phyloP scores from a whole-genome alignment of 169 alveolate species.

The Eimeria praecox region DNA sequence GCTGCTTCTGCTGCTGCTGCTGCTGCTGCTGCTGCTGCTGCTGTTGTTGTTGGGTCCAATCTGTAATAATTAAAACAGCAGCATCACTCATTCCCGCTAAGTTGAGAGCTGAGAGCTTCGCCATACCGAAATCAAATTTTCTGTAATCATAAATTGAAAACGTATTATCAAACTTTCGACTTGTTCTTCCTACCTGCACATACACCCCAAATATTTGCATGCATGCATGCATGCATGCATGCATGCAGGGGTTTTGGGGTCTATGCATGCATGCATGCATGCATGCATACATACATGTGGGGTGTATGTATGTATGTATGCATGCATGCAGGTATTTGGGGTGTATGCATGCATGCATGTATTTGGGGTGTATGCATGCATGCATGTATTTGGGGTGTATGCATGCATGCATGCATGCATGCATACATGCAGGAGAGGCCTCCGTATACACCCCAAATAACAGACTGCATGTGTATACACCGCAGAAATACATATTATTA shows the following conservation, averaged over 20 bases:
- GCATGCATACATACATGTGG: too few species aligned
- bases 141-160: slow-evolving; percentile 87
- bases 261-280: too few species aligned
- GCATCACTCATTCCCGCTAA: slow-evolving; percentile 87
- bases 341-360: background rate
- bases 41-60: background rate
- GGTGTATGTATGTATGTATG: too few species aligned
- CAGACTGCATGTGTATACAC: background rate
- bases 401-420: too few species aligned
- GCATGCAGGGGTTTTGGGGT: too few species aligned
- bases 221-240: background rate
- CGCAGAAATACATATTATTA: too few species aligned
- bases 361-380: too few species aligned
- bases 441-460: background rate
- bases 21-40: slow-evolving; percentile 27
- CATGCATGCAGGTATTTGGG: background rate
- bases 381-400: too few species aligned
- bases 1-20: slow-evolving; percentile 38
- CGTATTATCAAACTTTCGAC: slow-evolving; percentile 86
- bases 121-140: slow-evolving; percentile 88
- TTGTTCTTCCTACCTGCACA: slow-evolving; percentile 84
- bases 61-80: slow-evolving; percentile 82
- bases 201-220: background rate
- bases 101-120: slow-evolving; percentile 86
- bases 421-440: background rate